These are phyloP conservation scores for Rosellinia necatrix DNA, from an alignment of 2,329 filamentous ascomycete genomes.

Conservation along the genomic window DNA sequence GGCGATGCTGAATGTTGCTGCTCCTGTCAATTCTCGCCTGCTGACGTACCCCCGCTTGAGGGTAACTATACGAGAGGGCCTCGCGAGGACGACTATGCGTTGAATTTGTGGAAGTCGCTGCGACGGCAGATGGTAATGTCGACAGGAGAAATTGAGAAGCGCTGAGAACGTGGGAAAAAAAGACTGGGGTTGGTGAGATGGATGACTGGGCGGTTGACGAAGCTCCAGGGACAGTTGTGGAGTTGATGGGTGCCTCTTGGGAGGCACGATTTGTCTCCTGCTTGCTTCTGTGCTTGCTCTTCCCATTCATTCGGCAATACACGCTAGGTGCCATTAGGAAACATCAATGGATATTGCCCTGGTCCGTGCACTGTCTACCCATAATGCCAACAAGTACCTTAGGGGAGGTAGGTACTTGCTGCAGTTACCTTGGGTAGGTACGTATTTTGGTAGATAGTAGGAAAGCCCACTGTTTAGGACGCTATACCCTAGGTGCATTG, in stretches of 20 bases:
- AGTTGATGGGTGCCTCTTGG: conserved; percentile 9
- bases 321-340: conserved; percentile 12
- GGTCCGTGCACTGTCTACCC: no score
- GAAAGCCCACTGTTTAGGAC: no score
- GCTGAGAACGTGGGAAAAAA: conserved; percentile 25
- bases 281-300: no score
- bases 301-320: background rate
- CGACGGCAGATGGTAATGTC: conserved; percentile 13
- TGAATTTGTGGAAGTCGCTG: conserved; percentile 10
- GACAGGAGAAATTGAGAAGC: conserved; percentile 12
- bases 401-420: no score
- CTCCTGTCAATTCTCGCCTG: conserved; percentile 30
- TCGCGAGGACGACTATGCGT: conserved; percentile 14
- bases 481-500: no score
- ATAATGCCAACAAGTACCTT: no score
- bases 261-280: conserved; percentile 10
- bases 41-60: conserved; percentile 29
- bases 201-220: conserved; percentile 24
- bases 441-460: no score
- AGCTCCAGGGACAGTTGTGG: conserved; percentile 27
- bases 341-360: background rate
- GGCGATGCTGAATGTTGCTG: conserved; percentile 9
- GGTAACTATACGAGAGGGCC: conserved; percentile 17
- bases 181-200: conserved; percentile 28
- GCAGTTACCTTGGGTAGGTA: no score